These are phyloP conservation scores for Fraxinus pennsylvanica DNA, from an alignment of 257 asterid genomes.

Conservation along the genomic window DNA sequence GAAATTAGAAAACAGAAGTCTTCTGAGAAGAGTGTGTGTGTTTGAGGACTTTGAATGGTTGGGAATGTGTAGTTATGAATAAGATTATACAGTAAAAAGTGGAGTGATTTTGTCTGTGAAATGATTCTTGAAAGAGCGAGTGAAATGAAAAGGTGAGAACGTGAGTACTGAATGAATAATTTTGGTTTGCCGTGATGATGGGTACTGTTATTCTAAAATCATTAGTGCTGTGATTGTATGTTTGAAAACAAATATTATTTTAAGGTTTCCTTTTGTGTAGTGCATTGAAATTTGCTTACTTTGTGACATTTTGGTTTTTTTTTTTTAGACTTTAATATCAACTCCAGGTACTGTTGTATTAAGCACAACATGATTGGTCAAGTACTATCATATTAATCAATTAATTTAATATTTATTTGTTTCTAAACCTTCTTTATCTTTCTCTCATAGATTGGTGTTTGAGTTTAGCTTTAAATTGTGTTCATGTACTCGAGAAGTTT, in stretches of 20 bases:
- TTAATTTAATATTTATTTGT: too few species aligned
- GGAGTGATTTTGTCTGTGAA: slow-evolving; percentile 47
- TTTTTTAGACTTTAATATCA: slow-evolving; percentile 13
- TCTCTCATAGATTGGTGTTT: too few species aligned
- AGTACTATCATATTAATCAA: too few species aligned
- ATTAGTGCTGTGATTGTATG: slow-evolving; percentile 60
- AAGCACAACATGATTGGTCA: too few species aligned
- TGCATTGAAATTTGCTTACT: slow-evolving; percentile 24
- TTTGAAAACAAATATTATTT: slow-evolving; percentile 17
- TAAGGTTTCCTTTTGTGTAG: slow-evolving; percentile 27
- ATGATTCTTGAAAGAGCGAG: slow-evolving; percentile 19
- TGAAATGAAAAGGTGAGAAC: too few species aligned
- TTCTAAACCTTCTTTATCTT: too few species aligned
- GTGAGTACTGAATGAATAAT: slow-evolving; percentile 10
- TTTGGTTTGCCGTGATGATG: slow-evolving; percentile 60
- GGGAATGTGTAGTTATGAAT: slow-evolving; percentile 36
- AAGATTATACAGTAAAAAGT: slow-evolving; percentile 37
- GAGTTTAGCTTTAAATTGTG: too few species aligned
- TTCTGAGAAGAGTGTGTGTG: slow-evolving; percentile 37
- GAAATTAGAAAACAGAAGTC: slow-evolving; percentile 12
- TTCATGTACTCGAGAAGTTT: too few species aligned
- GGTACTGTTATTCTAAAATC: slow-evolving; percentile 77
- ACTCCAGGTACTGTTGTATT: too few species aligned
- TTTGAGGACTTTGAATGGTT: slow-evolving; percentile 38
- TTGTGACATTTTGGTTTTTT: slow-evolving; percentile 25